phyloP scores from a whole-genome alignment of 495 filamentous ascomycete genomes.

The Penicillium nucicola region DNA sequence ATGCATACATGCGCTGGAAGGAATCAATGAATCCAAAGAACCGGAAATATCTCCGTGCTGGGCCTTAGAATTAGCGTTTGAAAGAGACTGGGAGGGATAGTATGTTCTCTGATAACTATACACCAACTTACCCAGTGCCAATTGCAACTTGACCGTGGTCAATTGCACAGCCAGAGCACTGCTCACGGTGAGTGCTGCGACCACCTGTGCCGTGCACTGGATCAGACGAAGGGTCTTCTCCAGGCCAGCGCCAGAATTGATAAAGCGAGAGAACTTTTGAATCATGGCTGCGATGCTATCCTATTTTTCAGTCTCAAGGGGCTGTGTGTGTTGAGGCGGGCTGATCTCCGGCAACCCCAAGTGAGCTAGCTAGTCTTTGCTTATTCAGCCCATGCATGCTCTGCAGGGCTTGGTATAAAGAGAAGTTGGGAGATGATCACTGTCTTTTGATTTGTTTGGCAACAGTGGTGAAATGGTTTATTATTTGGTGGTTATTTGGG shows the following conservation, averaged over 20 bases:
- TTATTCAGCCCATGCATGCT: constrained; percentile 13
- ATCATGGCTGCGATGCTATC: constrained; percentile 8
- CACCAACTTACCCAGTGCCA: constrained; percentile 29
- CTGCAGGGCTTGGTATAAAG: background rate
- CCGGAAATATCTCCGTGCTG: constrained; percentile 57
- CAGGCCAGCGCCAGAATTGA: constrained; percentile 43
- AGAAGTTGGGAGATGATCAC: background rate
- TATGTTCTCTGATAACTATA: background rate
- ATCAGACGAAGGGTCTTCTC: constrained; percentile 62
- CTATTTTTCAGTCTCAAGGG: background rate
- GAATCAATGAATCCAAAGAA: constrained; percentile 60
- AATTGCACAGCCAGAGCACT: constrained; percentile 21
- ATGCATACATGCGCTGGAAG: constrained; percentile 46
- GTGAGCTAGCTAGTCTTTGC: constrained; percentile 6
- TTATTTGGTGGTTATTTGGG: background rate
- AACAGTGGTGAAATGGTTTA: too few relatives aligned
- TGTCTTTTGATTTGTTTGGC: background rate
- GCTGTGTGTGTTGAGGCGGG: constrained; percentile 5
- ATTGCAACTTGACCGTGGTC: constrained; percentile 29
- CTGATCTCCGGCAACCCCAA: background rate
- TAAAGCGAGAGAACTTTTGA: constrained; percentile 34
- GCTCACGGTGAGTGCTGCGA: constrained; percentile 34
- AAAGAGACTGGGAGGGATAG: background rate
- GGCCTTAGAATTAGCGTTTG: constrained; percentile 7
- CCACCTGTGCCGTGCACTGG: constrained; percentile 52